Percentiles rank a stretch among this genome's conserved stretches.
These are phyloP conservation scores for Pinus albicaulis DNA, from an alignment of 75 land plant genomes.

Conservation along the genomic window DNA sequence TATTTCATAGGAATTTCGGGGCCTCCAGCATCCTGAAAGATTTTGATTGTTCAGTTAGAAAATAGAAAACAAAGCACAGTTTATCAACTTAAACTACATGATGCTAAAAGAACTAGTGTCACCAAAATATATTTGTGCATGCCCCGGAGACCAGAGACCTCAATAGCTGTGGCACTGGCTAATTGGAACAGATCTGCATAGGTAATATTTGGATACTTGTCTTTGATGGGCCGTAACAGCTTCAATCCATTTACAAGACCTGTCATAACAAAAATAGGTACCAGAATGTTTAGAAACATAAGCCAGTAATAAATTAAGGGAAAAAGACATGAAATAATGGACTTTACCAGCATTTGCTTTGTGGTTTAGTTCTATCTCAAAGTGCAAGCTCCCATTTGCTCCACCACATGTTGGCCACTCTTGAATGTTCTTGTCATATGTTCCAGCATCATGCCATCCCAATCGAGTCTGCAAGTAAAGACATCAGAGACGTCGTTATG, in stretches of 20 bases:
- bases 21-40: conserved; percentile 87
- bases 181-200: conserved; percentile 98
- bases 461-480: conserved; percentile 59
- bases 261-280: conserved; percentile 18
- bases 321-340: background rate
- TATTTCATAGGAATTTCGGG: conserved; percentile 94
- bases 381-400: conserved; percentile 93
- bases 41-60: background rate
- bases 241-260: conserved; percentile 88
- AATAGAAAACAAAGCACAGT: background rate
- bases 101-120: background rate
- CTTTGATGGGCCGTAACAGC: conserved; percentile 82
- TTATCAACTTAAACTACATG: background rate
- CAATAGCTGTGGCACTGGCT: conserved; percentile 97
- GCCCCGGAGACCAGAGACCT: conserved; percentile 35
- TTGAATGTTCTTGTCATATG: conserved; percentile 81
- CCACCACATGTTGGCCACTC: conserved; percentile 97
- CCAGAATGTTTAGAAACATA: background rate
- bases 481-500: no score
- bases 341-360: conserved; percentile 93
- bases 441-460: conserved; percentile 99
- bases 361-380: conserved; percentile 76
- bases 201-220: conserved; percentile 76
- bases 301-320: background rate
- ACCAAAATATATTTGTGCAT: conserved; percentile 1